Evolutionary conservation across 345 rosid species (phyloP), one percentile per base, ranked within the genome.

Genomic region (Durio zibethinus): DNA sequence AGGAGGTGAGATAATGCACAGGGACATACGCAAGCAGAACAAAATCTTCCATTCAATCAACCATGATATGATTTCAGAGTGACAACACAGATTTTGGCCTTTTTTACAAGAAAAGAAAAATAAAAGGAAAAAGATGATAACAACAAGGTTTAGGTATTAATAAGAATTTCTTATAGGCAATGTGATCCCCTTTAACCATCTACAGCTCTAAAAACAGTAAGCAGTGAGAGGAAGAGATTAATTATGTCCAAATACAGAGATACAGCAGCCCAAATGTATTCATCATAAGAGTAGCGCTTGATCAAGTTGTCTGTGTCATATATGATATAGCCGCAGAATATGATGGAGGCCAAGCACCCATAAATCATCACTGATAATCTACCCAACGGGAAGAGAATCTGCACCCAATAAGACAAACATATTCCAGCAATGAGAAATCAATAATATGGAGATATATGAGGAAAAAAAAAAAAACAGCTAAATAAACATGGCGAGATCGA

Each of bases 231-330:
- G 83, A 90, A 90, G 68, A 90, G 91, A 71, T 89, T 90, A 48
- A 89, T 78, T 64, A 89, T 82, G 68, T 89, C 92, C 35, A 90
- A 79, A 69, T 90, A 90, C 40, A 89, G 73, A 43, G 86, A 43
- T 21, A 89, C 86, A 3, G 91, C 85, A 20, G 94, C 92, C 92
- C 94, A 90, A 15, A 90, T 89, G 77, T 90, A 88, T 2, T 90
- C 89, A 36, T 89, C 94, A 9, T 90, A 90, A 1, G 87, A 57
- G 84, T 79, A 85, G 5, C 98, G 92, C 87, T 94, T 94, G 85
- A 94, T 94, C 78, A 94, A 81, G 81, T 94, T 91, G 80, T 93
- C 98, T 0, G 98, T 94, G 76, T 93, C 97, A 25, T 87, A 94
- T 0, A 93, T 77, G 40, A 94, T 93, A 83, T 93, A 94, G 0